Percentiles rank a stretch among this genome's conserved stretches.
phyloP scores from a whole-genome alignment of 192 early-diverging fungal genomes.

The Mortierella antarctica region DNA sequence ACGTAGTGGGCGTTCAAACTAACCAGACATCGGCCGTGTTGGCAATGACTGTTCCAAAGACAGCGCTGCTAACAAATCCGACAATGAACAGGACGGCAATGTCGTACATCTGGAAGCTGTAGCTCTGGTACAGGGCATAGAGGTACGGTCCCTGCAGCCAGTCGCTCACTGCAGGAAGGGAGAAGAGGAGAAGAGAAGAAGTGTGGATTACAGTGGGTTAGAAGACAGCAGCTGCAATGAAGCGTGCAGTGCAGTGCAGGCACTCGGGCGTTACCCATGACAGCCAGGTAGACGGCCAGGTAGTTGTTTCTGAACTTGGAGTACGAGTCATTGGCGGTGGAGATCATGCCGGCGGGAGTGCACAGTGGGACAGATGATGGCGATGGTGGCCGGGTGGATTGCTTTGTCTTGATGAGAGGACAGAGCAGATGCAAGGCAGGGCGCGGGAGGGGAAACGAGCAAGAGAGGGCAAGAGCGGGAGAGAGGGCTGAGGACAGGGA shows the following conservation, averaged over 20 bases:
- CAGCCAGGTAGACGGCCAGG: conserved; percentile 61
- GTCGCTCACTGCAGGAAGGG: conserved; percentile 48
- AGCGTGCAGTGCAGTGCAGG: background rate
- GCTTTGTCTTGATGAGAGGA: background rate
- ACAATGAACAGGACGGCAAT: conserved; percentile 79
- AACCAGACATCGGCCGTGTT: conserved; percentile 77
- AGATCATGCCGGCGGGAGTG: conserved; percentile 9
- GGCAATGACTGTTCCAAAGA: conserved; percentile 78
- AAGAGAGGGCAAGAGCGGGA: background rate
- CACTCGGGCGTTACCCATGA: conserved; percentile 55
- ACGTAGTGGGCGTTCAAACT: conserved; percentile 6
- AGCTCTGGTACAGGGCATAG: conserved; percentile 72
- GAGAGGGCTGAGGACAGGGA: background rate
- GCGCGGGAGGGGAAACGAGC: background rate
- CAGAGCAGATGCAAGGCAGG: background rate
- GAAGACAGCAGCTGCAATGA: background rate
- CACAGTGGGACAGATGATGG: background rate
- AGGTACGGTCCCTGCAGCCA: conserved; percentile 74
- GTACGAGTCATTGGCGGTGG: conserved; percentile 40
- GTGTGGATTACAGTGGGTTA: background rate
- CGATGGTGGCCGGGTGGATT: background rate
- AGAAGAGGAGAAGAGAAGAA: background rate
- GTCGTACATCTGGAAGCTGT: conserved; percentile 63
- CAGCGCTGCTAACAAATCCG: conserved; percentile 76
- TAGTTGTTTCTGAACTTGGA: conserved; percentile 62